phyloP scores from a whole-genome alignment of 768 basidiomycete species.

The Boletus sp. region DNA sequence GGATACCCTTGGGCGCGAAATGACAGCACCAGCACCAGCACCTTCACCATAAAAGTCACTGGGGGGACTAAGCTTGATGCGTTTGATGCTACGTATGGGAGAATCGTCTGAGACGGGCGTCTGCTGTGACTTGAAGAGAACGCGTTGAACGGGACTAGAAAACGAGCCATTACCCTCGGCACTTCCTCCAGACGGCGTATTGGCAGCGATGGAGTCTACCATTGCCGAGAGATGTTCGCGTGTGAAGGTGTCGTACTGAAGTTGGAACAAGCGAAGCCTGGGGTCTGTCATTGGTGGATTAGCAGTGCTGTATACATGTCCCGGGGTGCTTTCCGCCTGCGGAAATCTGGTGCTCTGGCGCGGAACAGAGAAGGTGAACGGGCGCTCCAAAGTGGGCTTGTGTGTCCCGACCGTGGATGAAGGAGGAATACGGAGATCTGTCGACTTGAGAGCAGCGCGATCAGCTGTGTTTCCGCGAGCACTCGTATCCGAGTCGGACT shows the following conservation, averaged over 20 bases:
- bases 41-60: conserved; percentile 58
- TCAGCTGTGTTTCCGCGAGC: conserved; percentile 13
- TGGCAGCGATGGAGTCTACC: conserved; percentile 91
- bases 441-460: conserved; percentile 1
- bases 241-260: conserved; percentile 95
- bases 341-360: conserved; percentile 40
- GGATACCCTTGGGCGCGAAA: conserved; percentile 46
- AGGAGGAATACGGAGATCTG: conserved; percentile 5
- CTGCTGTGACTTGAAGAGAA: conserved; percentile 49
- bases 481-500: conserved; percentile 23
- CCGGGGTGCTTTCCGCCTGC: conserved; percentile 64
- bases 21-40: conserved; percentile 43
- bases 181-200: conserved; percentile 60
- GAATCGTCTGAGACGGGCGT: conserved; percentile 41
- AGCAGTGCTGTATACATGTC: conserved; percentile 14
- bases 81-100: conserved; percentile 72
- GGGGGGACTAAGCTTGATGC: conserved; percentile 72
- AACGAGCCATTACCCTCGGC: conserved; percentile 44
- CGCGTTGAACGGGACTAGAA: conserved; percentile 41
- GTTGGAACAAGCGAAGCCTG: conserved; percentile 83
- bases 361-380: conserved; percentile 77
- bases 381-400: conserved; percentile 50
- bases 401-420: conserved; percentile 37
- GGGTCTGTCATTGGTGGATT: conserved; percentile 58
- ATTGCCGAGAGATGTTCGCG: conserved; percentile 91